Evolutionary conservation across 1,284 basidiomycete species (phyloP).

Genomic region (Ganoderma sinense): DNA sequence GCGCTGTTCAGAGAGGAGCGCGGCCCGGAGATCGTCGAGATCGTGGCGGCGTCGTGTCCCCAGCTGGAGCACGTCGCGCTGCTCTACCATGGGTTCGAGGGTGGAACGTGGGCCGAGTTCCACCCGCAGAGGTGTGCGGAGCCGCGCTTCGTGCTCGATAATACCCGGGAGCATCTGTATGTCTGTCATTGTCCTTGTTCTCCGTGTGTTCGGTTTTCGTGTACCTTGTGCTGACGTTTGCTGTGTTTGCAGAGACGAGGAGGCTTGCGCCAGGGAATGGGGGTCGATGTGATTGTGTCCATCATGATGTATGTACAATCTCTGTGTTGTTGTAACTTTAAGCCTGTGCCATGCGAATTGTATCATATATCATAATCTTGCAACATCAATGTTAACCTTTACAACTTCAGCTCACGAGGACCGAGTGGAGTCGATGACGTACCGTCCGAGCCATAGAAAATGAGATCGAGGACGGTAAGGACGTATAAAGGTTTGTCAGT

Average conservation of each 20-base stretch:
- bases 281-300: background rate
- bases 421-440: too few species aligned
- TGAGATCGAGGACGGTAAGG: too few species aligned
- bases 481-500: too few species aligned
- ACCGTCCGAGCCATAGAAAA: too few species aligned
- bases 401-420: too few species aligned
- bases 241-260: background rate
- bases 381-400: too few species aligned
- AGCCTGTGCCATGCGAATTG: too few species aligned
- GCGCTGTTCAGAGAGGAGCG: background rate
- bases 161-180: background rate
- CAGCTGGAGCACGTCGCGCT: background rate
- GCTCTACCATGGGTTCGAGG: background rate
- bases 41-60: background rate
- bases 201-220: background rate
- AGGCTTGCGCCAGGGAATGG: background rate
- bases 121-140: background rate
- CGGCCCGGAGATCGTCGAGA: background rate
- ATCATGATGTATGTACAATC: too few species aligned
- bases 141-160: background rate
- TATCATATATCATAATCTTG: too few species aligned
- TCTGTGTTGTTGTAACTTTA: too few species aligned
- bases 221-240: background rate
- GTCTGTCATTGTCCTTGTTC: background rate
- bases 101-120: background rate